Conservation (phyloP, 1,284 basidiomycete species). For the Cystobasidium slooffiae region DNA sequence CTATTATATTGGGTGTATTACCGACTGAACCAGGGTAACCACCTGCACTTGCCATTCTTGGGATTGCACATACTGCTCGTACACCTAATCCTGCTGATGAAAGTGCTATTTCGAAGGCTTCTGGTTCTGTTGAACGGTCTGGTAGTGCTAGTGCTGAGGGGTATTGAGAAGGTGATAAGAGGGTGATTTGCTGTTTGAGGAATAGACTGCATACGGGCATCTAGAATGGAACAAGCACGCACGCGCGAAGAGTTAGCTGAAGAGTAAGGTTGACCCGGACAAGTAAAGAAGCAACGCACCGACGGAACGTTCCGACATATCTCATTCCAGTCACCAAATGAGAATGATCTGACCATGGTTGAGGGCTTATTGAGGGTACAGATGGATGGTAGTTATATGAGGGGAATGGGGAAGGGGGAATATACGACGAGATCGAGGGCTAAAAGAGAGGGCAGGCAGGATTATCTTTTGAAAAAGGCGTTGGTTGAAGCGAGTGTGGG, state of each 20-base stretch:
- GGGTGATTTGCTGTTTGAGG: slow-evolving; percentile 39
- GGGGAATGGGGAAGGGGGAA: background rate
- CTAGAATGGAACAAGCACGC: background rate
- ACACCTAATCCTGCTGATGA: slow-evolving; percentile 48
- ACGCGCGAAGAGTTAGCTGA: no score
- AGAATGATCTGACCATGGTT: slow-evolving; percentile 33
- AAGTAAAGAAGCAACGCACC: background rate
- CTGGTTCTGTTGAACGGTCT: slow-evolving; percentile 24
- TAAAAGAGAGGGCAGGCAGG: no score
- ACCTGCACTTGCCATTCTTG: slow-evolving; percentile 47
- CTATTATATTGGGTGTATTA: slow-evolving; percentile 51
- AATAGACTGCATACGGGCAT: slow-evolving; percentile 37
- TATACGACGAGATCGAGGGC: slow-evolving; percentile 1
- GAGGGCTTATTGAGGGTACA: background rate
- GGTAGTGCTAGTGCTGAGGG: slow-evolving; percentile 48
- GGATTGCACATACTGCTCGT: slow-evolving; percentile 47
- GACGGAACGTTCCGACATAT: slow-evolving; percentile 43
- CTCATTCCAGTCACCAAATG: slow-evolving; percentile 39
- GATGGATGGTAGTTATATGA: background rate
- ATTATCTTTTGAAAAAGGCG: no score
- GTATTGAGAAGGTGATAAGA: slow-evolving; percentile 28
- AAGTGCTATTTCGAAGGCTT: slow-evolving; percentile 37
- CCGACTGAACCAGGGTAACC: slow-evolving; percentile 46
- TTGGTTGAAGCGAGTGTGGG: no score
- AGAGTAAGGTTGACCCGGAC: no score